Conservation (phyloP, 495 filamentous ascomycete genomes). For the Penicillium verhagenii region DNA sequence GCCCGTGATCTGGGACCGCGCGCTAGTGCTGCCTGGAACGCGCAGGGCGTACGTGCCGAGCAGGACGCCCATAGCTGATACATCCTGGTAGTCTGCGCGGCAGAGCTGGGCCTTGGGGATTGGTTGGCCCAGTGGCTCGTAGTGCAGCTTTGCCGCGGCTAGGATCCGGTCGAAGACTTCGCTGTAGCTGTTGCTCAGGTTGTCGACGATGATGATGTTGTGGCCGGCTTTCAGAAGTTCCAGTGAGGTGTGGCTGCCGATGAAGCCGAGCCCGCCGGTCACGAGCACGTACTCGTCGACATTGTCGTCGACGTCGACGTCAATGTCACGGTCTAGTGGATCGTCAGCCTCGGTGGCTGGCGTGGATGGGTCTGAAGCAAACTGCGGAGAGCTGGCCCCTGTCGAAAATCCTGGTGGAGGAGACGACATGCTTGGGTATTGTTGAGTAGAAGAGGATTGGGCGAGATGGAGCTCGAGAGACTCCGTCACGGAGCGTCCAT, state of each 20-base stretch:
- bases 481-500: neutral
- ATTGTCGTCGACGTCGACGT: too few relatives aligned
- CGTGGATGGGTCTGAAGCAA: slow-evolving; percentile 1
- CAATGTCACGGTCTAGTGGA: neutral
- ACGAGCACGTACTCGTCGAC: slow-evolving; percentile 3
- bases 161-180: neutral
- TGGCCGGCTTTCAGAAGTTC: slow-evolving; percentile 4
- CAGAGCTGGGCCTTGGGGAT: slow-evolving; percentile 2
- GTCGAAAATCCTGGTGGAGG: neutral
- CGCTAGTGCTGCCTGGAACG: neutral
- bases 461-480: neutral
- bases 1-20: neutral
- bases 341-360: slow-evolving; percentile 2
- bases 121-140: neutral
- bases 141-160: neutral
- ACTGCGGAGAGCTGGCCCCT: neutral
- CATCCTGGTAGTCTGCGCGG: slow-evolving; percentile 3
- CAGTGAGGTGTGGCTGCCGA: slow-evolving; percentile 1
- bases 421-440: neutral
- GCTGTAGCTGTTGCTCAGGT: slow-evolving; percentile 3
- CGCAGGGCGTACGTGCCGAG: neutral
- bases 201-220: slow-evolving; percentile 8
- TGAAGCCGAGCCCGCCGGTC: slow-evolving; percentile 1
- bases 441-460: neutral
- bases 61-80: neutral